A percentile compares a stretch with the other conserved stretches of the same genome.
Evolutionary conservation across 345 rosid genomes (phyloP).

Genomic region (Combretum micranthum): DNA sequence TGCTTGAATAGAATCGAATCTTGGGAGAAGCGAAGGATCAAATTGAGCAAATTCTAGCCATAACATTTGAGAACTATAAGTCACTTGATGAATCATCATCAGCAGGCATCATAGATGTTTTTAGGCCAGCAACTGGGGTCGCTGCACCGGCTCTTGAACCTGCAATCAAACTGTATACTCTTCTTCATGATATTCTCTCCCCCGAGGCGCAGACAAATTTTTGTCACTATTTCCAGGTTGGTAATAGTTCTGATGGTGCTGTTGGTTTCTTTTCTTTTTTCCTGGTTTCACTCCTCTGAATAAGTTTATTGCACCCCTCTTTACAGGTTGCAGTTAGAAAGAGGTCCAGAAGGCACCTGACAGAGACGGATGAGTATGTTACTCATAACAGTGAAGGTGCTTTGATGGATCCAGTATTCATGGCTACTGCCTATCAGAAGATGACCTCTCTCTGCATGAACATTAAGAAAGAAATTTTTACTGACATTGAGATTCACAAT

Average conservation of each 20-base stretch:
- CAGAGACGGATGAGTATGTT: conserved; percentile 92
- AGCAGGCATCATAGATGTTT: conserved; percentile 66
- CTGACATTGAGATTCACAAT: conserved; percentile 91
- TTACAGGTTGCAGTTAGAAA: conserved; percentile 79
- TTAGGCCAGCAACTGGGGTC: conserved; percentile 73
- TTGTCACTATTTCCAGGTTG: conserved; percentile 89
- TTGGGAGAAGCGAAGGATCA: conserved; percentile 89
- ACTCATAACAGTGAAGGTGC: conserved; percentile 43
- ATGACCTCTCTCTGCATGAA: conserved; percentile 71
- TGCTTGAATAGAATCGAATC: conserved; percentile 69
- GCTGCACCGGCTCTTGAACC: conserved; percentile 86
- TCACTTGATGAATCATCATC: conserved; percentile 80
- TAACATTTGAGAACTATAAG: conserved; percentile 87
- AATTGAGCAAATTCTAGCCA: conserved; percentile 87
- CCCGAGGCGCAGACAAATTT: conserved; percentile 87
- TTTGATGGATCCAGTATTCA: conserved; percentile 57
- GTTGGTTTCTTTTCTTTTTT: conserved; percentile 1
- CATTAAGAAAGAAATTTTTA: conserved; percentile 72
- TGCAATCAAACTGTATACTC: conserved; percentile 83
- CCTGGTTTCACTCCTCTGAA: conserved; percentile 2
- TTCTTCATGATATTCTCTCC: conserved; percentile 84
- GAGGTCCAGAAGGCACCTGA: conserved; percentile 76
- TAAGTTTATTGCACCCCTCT: conserved; percentile 5
- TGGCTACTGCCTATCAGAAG: conserved; percentile 84
- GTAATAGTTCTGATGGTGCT: conserved; percentile 6